These are phyloP conservation scores for Parasitella parasitica DNA, from an alignment of 371 early-diverging fungal genomes.

Conservation along the genomic window DNA sequence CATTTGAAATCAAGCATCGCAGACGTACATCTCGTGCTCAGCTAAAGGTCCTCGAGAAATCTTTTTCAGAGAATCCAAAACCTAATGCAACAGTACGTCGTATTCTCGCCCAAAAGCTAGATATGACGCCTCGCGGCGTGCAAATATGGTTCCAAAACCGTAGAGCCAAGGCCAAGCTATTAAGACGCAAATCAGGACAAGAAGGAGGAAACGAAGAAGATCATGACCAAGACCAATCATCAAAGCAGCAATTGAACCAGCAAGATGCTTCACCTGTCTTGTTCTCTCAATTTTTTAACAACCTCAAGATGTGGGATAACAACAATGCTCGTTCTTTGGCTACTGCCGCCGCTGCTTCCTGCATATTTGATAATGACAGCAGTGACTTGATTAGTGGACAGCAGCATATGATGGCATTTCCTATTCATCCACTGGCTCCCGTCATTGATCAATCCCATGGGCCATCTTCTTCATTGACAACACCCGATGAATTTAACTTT, in stretches of 20 bases:
- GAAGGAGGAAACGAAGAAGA: conserved; percentile 3
- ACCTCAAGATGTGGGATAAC: conserved; percentile 15
- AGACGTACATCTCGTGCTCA: conserved; percentile 66
- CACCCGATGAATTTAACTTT: not conserved
- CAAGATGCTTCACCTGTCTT: conserved; percentile 7
- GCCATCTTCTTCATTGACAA: not conserved
- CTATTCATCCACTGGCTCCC: conserved; percentile 24
- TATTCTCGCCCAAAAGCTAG: conserved; percentile 64
- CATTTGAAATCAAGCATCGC: conserved; percentile 53
- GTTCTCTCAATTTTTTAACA: conserved; percentile 20
- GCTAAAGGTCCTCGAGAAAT: conserved; percentile 57
- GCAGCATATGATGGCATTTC: conserved; percentile 6
- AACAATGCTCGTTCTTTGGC: conserved; percentile 11
- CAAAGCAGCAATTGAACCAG: not conserved
- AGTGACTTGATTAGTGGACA: not conserved
- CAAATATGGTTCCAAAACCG: conserved; percentile 96
- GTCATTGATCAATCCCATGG: conserved; percentile 8
- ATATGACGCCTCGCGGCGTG: conserved; percentile 80
- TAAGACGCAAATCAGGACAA: conserved; percentile 17
- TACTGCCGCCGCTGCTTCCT: conserved; percentile 17
- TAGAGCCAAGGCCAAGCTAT: conserved; percentile 71
- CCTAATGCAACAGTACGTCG: conserved; percentile 77
- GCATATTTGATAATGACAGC: conserved; percentile 11
- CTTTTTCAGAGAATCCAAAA: conserved; percentile 58
- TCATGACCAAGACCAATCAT: not conserved